phyloP scores from a whole-genome alignment of 495 filamentous ascomycete genomes.

The Aspergillus cavernicola region DNA sequence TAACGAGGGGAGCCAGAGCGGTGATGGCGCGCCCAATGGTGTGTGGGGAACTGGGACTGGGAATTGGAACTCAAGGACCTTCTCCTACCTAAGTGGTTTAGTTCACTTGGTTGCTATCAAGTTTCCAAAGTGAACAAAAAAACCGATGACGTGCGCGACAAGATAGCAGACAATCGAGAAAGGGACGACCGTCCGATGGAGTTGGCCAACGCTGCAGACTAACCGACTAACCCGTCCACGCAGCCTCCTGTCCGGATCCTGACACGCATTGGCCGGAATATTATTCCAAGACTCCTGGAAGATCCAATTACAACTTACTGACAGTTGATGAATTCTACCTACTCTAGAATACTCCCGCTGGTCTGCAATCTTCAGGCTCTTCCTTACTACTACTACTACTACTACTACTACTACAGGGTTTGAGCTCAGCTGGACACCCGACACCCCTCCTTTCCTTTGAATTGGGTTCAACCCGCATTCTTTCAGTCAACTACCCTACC shows the following conservation, averaged over 20 bases:
- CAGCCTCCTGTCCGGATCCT: conserved; percentile 24
- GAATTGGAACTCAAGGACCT: background rate
- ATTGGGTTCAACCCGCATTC: background rate
- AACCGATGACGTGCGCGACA: conserved; percentile 39
- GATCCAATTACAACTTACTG: conserved; percentile 16
- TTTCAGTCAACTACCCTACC: background rate
- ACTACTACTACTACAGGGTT: no score
- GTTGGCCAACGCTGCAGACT: conserved; percentile 11
- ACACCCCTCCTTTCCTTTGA: background rate
- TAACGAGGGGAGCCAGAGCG: conserved; percentile 23
- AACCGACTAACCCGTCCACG: conserved; percentile 15
- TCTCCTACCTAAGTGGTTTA: background rate
- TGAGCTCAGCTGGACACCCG: no score
- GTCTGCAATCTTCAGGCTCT: no score
- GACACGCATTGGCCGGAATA: conserved; percentile 26
- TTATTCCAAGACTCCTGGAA: conserved; percentile 18
- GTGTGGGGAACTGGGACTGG: conserved; percentile 27
- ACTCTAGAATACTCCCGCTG: background rate
- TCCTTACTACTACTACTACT: no score
- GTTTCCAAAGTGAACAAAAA: conserved; percentile 33
- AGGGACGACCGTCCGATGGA: conserved; percentile 4
- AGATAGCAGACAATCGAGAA: conserved; percentile 20
- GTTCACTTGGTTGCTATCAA: conserved; percentile 17
- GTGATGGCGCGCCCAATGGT: conserved; percentile 24
- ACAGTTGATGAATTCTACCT: conserved; percentile 4